Evolutionary conservation across 495 filamentous ascomycete species (phyloP).

Genomic region (Penicillium silybi): DNA sequence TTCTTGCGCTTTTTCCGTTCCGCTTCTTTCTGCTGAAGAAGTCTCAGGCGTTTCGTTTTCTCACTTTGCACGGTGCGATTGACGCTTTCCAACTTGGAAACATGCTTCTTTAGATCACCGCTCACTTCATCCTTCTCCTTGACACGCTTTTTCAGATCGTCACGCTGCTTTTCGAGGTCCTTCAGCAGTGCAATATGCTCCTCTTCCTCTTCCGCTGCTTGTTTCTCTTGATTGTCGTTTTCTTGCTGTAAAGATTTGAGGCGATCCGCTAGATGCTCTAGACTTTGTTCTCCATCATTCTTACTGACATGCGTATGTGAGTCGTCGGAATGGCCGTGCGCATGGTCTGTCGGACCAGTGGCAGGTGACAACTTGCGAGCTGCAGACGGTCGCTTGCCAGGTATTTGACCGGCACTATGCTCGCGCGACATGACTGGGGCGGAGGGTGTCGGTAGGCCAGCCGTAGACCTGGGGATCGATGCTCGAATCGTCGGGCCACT

Average conservation of each 20-base stretch:
- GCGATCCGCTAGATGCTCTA: slow-evolving; percentile 61
- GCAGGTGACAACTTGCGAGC: slow-evolving; percentile 76
- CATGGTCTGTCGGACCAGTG: slow-evolving; percentile 50
- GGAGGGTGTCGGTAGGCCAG: slow-evolving; percentile 49
- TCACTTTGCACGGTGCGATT: slow-evolving; percentile 81
- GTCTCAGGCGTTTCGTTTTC: slow-evolving; percentile 69
- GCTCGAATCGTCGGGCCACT: slow-evolving; percentile 40
- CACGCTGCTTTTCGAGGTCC: slow-evolving; percentile 60
- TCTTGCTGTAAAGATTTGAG: slow-evolving; percentile 70
- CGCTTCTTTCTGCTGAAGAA: slow-evolving; percentile 58
- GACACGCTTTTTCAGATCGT: slow-evolving; percentile 66
- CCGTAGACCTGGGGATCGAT: slow-evolving; percentile 45
- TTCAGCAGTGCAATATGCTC: slow-evolving; percentile 64
- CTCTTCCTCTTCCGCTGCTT: slow-evolving; percentile 60
- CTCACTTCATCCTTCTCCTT: slow-evolving; percentile 23
- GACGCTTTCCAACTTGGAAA: slow-evolving; percentile 71
- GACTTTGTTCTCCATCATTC: slow-evolving; percentile 37
- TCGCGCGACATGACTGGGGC: slow-evolving; percentile 61
- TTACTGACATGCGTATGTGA: slow-evolving; percentile 27
- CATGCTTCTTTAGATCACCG: slow-evolving; percentile 46
- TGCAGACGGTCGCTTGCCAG: slow-evolving; percentile 60
- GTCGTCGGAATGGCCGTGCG: slow-evolving; percentile 33
- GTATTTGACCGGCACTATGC: slow-evolving; percentile 50
- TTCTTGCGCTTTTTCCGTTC: slow-evolving; percentile 59
- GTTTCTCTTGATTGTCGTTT: slow-evolving; percentile 68